phyloP scores from a whole-genome alignment of 345 rosid species.

The Salix exigua region DNA sequence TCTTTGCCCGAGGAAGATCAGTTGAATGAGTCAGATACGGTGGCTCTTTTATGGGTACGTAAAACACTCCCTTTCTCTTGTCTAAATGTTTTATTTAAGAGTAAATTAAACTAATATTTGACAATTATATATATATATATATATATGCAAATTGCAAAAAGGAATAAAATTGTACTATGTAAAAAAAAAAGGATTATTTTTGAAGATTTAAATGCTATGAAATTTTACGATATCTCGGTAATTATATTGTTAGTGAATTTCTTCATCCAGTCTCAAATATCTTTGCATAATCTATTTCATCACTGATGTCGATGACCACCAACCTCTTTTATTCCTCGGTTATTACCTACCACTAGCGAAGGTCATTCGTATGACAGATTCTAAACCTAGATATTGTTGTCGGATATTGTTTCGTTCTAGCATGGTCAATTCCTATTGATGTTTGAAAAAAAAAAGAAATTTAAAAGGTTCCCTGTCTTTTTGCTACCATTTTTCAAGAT shows the following conservation, averaged over 20 bases:
- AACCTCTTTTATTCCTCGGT: neutral
- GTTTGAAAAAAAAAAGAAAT: neutral
- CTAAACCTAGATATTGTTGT: too few relatives aligned
- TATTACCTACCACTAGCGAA: neutral
- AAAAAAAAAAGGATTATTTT: too few relatives aligned
- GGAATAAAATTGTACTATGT: too few relatives aligned
- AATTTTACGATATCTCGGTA: neutral
- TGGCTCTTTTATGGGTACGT: conserved; percentile 56
- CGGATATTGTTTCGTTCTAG: too few relatives aligned
- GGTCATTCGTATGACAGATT: neutral
- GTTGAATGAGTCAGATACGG: conserved; percentile 45
- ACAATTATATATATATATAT: too few relatives aligned
- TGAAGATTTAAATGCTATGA: neutral
- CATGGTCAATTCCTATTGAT: too few relatives aligned
- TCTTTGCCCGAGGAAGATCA: conserved; percentile 52
- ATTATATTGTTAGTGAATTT: neutral
- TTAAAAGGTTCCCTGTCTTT: neutral
- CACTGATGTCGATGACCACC: neutral
- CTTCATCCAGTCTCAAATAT: neutral
- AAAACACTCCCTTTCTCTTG: conserved; percentile 2
- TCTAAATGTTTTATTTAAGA: too few relatives aligned
- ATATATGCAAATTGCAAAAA: too few relatives aligned
- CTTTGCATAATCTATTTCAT: neutral
- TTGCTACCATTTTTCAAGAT: neutral
- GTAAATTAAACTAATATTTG: neutral